These are phyloP conservation scores for Colletotrichum liaoningense DNA, from an alignment of 2,329 filamentous ascomycete species.

Conservation along the genomic window DNA sequence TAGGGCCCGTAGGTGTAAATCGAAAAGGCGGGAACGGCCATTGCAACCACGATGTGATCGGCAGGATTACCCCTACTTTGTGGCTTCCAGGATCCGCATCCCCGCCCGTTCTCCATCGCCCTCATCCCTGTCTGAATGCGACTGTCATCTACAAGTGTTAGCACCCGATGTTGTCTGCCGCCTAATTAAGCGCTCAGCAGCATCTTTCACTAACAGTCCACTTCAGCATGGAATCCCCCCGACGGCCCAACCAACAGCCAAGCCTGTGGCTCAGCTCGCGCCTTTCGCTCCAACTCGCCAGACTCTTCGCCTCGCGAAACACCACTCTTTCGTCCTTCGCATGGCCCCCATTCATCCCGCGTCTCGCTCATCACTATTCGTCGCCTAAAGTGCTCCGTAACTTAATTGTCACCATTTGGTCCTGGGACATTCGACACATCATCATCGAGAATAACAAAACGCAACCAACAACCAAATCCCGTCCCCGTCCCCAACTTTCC, in stretches of 20 bases:
- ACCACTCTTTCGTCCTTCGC: neutral
- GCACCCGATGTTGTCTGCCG: neutral
- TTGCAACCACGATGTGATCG: neutral
- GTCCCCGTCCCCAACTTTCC: neutral
- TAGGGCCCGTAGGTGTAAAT: neutral
- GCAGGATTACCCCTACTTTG: neutral
- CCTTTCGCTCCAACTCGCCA: slow-evolving; percentile 6
- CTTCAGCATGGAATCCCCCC: slow-evolving; percentile 2
- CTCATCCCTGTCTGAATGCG: neutral
- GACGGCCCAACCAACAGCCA: slow-evolving; percentile 11
- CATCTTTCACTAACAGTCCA: neutral
- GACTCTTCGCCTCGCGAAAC: slow-evolving; percentile 12
- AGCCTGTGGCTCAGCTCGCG: slow-evolving; percentile 12
- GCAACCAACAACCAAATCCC: neutral
- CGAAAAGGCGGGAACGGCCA: neutral
- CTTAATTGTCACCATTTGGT: neutral
- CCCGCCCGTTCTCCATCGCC: neutral
- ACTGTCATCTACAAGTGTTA: neutral
- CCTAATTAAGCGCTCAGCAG: neutral
- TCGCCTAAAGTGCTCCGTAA: neutral
- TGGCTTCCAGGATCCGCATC: slow-evolving; percentile 3
- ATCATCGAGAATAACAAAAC: no score
- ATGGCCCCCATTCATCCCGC: neutral
- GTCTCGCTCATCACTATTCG: neutral
- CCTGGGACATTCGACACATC: neutral